These are phyloP conservation scores for Populus hybrid DNA, from an alignment of 441 rosid genomes.

Conservation along the genomic window DNA sequence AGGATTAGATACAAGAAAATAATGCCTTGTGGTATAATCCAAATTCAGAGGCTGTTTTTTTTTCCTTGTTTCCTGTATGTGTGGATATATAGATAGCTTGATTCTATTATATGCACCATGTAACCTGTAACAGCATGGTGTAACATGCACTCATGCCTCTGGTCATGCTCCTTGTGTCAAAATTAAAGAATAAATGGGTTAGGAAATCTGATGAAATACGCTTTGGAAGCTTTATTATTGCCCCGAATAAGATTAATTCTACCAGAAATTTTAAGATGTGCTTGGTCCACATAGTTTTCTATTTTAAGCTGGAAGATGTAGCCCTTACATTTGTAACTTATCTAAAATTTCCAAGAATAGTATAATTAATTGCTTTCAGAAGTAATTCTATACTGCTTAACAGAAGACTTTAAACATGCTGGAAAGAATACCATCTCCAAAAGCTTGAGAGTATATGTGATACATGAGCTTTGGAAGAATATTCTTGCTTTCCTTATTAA, in stretches of 20 bases:
- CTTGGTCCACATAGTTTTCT: background rate
- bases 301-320: background rate
- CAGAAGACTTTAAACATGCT: too few relatives aligned
- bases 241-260: background rate
- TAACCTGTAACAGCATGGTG: background rate
- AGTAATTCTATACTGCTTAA: too few relatives aligned
- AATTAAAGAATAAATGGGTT: background rate
- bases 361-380: too few relatives aligned
- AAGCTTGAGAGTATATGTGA: too few relatives aligned
- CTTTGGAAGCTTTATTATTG: background rate
- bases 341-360: background rate
- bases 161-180: background rate
- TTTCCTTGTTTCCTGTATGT: background rate
- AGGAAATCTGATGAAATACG: background rate
- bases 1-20: background rate
- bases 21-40: background rate
- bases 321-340: background rate
- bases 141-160: background rate
- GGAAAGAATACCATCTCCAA: too few relatives aligned
- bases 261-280: background rate
- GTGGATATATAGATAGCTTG: background rate
- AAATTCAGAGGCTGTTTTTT: conserved; percentile 1
- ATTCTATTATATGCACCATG: background rate
- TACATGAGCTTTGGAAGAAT: too few relatives aligned
- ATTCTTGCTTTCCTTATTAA: too few relatives aligned